Base-by-base conservation (phyloP, 2,329 filamentous ascomycete species). In the Colletotrichum tofieldiae region DNA sequence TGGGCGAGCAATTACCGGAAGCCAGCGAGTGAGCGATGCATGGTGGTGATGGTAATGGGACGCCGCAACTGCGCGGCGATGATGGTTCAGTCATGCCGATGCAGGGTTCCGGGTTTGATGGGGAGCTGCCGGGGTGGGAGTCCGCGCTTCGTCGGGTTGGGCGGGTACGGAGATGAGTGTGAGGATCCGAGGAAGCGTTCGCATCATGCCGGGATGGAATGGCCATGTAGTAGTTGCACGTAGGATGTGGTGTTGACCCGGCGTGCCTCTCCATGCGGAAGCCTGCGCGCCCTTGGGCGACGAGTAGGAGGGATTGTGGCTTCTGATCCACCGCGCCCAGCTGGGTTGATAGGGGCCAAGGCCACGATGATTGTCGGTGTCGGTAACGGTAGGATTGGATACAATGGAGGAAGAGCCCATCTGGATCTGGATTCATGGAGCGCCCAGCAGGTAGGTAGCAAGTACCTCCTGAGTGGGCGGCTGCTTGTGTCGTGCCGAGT, bases 1-100 rank as follows among this genome's bases (percentile, higher is more conserved):
- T 72, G 65, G 41, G 54, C 18, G 59, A 49, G 52, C 39, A 63
- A 63, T 58, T 71, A 58, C 68, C 68, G 68, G 56, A 54, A n/a
- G 23, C 58, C 64, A 23, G 59, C 52, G 41, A 69, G 35, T 41
- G 52, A 32, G 43, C 23, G 41, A 64, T 69, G 65, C 59, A 55
- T 43, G 59, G 54, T 55, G 59, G 54, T 37, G 43, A 62, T 35
- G 45, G 37, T 54, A 26, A 54, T 29, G 35, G 20, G 41, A 59
- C 20, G 55, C 23, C 43, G 70, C 39, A 52, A 59, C 26, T 62
- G 65, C 39, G 37, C 29, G 20, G 39, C 16, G 61, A 45, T 26
- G 35, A 49, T 23, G n/a, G 32, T 56, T 45, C 58, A 67, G 16
- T 29, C 58, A 68, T 63, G 39, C 39, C 35, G n/a, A 71, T 39